Base-by-base conservation (phyloP, 495 filamentous ascomycete species). In the Daldinia concentrica region DNA sequence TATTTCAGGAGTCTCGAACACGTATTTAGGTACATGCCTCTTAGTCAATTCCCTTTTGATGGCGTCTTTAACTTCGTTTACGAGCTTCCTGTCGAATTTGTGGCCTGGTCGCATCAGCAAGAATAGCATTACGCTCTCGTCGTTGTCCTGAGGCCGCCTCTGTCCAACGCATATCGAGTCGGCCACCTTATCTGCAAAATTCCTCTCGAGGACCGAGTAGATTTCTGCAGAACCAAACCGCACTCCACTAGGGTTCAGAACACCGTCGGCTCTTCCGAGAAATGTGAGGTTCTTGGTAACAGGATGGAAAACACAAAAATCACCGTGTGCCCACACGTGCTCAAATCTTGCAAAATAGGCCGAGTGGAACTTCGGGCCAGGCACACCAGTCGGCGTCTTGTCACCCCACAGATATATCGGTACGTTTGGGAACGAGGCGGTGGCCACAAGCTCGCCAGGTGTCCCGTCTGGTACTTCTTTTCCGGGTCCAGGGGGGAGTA, bases 181-280 rank as follows among this genome's bases (percentile, higher is more conserved):
- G 27, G 80, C 80, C 15, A 94, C 79, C 50, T 83, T 79, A 17
- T 86, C 78, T 0, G 86, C 78, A 71, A 93, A 93, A 59, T 86
- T 77, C 52, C 83, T 81, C 76, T 95, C 92, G 24, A 94, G 78
- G 4, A 93, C 90, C 19, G 82, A 81, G 78, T 95, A 95, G 51
- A 95, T 90, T 78, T 95, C 92, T 6, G 93, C 91, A 45, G 88
- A 91, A 15, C 94, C 94, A 71, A 98, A 98, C 36, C 94, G 82
- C 9, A 98, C 92, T 0, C 94, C 94, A 9, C 86, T 88, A 0
- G 94, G 94, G 78, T 98, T 98, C 30, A 98, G 81, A 43, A 97
- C 93, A 4, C 94, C 94, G 74, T 98, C 94, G 22, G 93, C 94
- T 57, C 94, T 87, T 41, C 94, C 94, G 48, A 92, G 86, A 76